Percentiles rank a stretch among this genome's conserved stretches.
Conservation (phyloP, 108 stramenopile species). For the Hondaea fermentalgiana region DNA sequence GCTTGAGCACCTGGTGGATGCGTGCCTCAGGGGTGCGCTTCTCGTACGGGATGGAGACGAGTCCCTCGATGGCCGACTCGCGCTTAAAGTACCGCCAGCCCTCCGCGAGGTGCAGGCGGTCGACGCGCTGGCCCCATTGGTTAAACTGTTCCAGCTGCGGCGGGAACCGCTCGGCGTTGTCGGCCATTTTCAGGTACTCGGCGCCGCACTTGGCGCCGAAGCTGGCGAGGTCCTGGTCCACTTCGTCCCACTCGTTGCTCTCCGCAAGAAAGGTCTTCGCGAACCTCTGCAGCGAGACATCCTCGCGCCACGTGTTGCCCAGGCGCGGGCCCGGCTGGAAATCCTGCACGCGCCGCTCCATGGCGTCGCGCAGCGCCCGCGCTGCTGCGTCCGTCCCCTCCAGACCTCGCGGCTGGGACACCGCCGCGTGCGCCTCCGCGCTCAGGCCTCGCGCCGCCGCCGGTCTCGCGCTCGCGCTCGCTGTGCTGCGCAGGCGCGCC, state of each 20-base stretch:
- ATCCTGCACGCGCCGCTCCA: background rate
- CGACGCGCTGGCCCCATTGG: background rate
- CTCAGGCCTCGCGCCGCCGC: no score
- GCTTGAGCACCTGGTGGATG: background rate
- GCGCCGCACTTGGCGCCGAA: background rate
- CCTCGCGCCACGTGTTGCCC: conserved; percentile 1
- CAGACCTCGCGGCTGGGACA: no score
- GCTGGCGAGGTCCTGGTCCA: background rate
- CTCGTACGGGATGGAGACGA: conserved; percentile 18
- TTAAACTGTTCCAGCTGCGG: background rate
- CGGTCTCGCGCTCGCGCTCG: no score
- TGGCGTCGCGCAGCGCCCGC: background rate
- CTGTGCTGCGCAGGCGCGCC: no score
- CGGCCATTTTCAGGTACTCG: conserved; percentile 12
- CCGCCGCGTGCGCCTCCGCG: no score
- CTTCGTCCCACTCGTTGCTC: background rate
- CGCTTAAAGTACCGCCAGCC: conserved; percentile 5
- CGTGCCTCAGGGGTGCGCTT: background rate
- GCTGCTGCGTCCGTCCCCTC: no score
- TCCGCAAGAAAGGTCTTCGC: background rate
- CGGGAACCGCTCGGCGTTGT: background rate
- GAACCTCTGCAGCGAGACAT: background rate
- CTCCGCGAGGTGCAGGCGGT: background rate
- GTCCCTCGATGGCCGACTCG: background rate
- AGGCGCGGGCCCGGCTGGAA: background rate